Evolutionary conservation across 306 rosid species (phyloP), one percentile per base, ranked within the genome.

Genomic region (Trifolium dubium): DNA sequence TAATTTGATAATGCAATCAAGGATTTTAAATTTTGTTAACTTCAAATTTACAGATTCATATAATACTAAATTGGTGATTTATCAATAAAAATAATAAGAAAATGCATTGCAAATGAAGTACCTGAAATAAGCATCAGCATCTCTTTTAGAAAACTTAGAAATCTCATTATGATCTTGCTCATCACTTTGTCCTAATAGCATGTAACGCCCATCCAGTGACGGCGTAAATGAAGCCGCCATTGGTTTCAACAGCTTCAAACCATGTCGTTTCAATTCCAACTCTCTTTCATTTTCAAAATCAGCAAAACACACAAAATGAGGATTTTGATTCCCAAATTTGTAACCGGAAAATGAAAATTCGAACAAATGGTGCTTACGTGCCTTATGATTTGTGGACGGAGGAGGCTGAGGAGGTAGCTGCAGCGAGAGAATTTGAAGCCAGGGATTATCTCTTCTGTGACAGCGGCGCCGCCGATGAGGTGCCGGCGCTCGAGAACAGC

Each of bases 91-190:
- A 6, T 37, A 9, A 9, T 40, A 40, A 7, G 44, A 39, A 40
- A 11, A 11, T 46, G 30, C 32, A 68, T 30, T n/a, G 34, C 10
- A 71, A 41, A 28, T 10, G 35, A 30, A 32, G 23, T 49, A 86
- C 96, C 92, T 87, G 41, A 82, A 81, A 79, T 89, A 89, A 74
- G 90, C 88, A 40, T 87, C 86, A 0, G 96, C 92, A 64, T 89
- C 96, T 34, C 31, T 79, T 72, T 80, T 79, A n/a, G 96, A 89
- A 81, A 89, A 89, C 73, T 87, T 87, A 6, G 92, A 84, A 60
- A 87, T 87, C 84, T 89, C 88, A 0, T 84, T 78, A 37, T 81
- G 13, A 80, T 89, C 85, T 15, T 76, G 77, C 2, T 87, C 90
- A 81, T 84, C 82, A 66, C 84, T 77, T 65, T 84, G 88, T 10